Conservation (phyloP, 1,284 basidiomycete genomes). For the Ceratobasidium sp. region DNA sequence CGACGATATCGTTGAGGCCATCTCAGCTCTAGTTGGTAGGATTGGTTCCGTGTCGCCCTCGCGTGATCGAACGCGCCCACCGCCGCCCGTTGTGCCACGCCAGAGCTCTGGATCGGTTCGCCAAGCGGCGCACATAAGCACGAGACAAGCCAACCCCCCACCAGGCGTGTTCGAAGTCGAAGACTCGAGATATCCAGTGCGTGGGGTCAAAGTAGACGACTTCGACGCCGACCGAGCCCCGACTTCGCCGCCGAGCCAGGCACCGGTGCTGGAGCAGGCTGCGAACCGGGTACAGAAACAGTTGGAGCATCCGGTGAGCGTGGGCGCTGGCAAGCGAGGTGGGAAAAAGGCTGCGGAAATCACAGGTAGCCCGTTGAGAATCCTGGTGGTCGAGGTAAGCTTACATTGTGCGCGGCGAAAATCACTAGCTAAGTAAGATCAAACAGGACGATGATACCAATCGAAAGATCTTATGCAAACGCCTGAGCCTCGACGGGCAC, state of each 20-base stretch:
- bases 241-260: slow-evolving; percentile 44
- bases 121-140: slow-evolving; percentile 10
- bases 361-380: slow-evolving; percentile 61
- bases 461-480: slow-evolving; percentile 78
- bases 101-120: not conserved
- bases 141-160: slow-evolving; percentile 30
- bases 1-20: slow-evolving; percentile 76
- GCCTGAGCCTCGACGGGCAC: slow-evolving; percentile 78
- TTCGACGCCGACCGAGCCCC: slow-evolving; percentile 56
- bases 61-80: slow-evolving; percentile 12
- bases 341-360: slow-evolving; percentile 27
- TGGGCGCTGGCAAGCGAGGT: slow-evolving; percentile 24
- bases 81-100: slow-evolving; percentile 37
- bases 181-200: slow-evolving; percentile 60
- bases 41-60: slow-evolving; percentile 53
- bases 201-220: slow-evolving; percentile 63
- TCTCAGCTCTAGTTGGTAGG: slow-evolving; percentile 61
- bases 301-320: slow-evolving; percentile 20
- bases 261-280: slow-evolving; percentile 38
- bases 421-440: not conserved
- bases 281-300: slow-evolving; percentile 29
- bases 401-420: not conserved
- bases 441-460: slow-evolving; percentile 83
- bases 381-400: slow-evolving; percentile 80
- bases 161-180: slow-evolving; percentile 58